A percentile compares a stretch with the other conserved stretches of the same genome.
phyloP scores from a whole-genome alignment of 208 protist genomes.

The Angomonas deanei region DNA sequence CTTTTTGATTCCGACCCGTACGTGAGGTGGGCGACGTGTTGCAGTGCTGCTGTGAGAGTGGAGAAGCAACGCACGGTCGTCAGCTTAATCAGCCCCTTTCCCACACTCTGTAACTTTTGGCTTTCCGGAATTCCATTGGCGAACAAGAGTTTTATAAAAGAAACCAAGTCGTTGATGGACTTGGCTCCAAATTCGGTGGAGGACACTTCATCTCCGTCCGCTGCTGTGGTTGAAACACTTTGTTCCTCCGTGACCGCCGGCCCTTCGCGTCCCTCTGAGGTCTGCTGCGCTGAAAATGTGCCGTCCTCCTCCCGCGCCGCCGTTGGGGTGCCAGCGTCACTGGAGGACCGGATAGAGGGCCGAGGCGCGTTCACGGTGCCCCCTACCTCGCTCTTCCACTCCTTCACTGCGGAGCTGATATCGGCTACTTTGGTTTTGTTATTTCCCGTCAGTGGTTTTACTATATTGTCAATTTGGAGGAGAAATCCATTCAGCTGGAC shows the following conservation, averaged over 20 bases:
- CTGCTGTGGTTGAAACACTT: not conserved
- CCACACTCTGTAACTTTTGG: constrained; percentile 49
- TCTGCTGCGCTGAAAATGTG: too few species aligned
- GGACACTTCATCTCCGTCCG: not conserved
- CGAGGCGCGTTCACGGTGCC: not conserved
- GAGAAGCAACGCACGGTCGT: constrained; percentile 74
- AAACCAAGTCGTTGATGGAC: constrained; percentile 54
- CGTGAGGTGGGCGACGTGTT: constrained; percentile 53
- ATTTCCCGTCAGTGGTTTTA: constrained; percentile 28
- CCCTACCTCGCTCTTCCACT: constrained; percentile 49
- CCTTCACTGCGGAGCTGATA: constrained; percentile 32
- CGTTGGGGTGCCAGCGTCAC: constrained; percentile 1
- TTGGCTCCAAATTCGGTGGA: constrained; percentile 21
- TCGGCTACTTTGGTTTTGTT: constrained; percentile 49
- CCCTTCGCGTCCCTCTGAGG: too few species aligned
- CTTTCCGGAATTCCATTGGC: constrained; percentile 49
- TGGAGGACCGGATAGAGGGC: not conserved
- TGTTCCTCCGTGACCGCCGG: not conserved
- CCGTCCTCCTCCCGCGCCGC: not conserved
- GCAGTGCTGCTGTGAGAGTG: constrained; percentile 48
- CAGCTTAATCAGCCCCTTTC: constrained; percentile 46
- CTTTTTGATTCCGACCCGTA: constrained; percentile 13
- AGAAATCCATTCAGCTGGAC: constrained; percentile 70
- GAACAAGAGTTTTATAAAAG: constrained; percentile 52
- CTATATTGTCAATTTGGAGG: constrained; percentile 43